Conservation (phyloP, 768 basidiomycete species). For the Omphalotus guepiniiformis region DNA sequence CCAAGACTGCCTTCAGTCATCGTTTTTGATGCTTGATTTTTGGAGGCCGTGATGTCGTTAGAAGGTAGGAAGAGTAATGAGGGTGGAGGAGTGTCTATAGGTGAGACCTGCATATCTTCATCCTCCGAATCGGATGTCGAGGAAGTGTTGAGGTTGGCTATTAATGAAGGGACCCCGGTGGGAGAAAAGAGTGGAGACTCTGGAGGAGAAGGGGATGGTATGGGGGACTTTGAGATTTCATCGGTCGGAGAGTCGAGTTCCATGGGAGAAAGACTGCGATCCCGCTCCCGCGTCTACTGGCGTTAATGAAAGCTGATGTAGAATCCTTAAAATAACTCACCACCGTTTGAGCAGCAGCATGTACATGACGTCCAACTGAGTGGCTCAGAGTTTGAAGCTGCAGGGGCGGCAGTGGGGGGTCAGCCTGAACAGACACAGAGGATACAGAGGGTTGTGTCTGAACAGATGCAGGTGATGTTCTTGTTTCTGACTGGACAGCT, state of each 20-base stretch:
- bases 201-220: slow-evolving; percentile 12
- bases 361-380: slow-evolving; percentile 13
- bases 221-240: slow-evolving; percentile 22
- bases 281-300: slow-evolving; percentile 20
- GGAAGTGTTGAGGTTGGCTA: slow-evolving; percentile 8
- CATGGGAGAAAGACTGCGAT: slow-evolving; percentile 57
- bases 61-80: too few relatives aligned
- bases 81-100: too few relatives aligned
- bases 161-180: neutral
- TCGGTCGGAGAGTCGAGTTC: slow-evolving; percentile 50
- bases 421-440: slow-evolving; percentile 20
- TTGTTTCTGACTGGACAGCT: slow-evolving; percentile 31
- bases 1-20: neutral
- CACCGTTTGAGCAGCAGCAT: slow-evolving; percentile 9
- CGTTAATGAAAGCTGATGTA: neutral
- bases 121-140: neutral
- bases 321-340: slow-evolving; percentile 1
- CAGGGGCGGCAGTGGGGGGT: slow-evolving; percentile 10
- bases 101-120: slow-evolving; percentile 2
- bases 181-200: neutral
- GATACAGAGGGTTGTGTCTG: slow-evolving; percentile 16
- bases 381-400: too few relatives aligned
- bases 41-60: neutral
- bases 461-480: slow-evolving; percentile 15
- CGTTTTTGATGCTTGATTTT: neutral